A percentile compares a stretch with the other conserved stretches of the same genome.
Evolutionary conservation across 768 basidiomycete genomes (phyloP).

Genomic region (Lentinula aciculospora): DNA sequence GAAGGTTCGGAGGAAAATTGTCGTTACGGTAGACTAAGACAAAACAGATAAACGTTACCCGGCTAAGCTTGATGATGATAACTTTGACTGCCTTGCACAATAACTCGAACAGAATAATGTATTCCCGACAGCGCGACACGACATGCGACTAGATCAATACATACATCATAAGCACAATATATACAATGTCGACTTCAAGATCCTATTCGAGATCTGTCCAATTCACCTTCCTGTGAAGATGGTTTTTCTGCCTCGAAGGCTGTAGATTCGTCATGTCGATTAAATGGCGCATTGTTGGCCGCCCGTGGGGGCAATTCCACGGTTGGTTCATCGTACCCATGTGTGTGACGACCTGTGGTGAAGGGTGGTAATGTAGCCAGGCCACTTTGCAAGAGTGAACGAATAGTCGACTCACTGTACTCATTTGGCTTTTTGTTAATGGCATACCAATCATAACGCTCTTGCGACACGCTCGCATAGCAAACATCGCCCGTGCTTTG

Average conservation of each 20-base stretch:
- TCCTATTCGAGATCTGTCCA: neutral
- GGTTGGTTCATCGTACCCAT: constrained; percentile 85
- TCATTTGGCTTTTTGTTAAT: constrained; percentile 76
- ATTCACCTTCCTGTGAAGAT: neutral
- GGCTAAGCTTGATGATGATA: neutral
- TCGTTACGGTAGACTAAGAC: constrained; percentile 42
- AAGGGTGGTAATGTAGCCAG: constrained; percentile 6
- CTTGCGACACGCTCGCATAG: constrained; percentile 91
- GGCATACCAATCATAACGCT: constrained; percentile 95
- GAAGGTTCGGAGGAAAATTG: constrained; percentile 69
- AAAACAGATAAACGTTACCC: neutral
- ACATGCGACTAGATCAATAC: too few species aligned
- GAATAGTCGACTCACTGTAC: constrained; percentile 31
- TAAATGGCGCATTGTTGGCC: constrained; percentile 79
- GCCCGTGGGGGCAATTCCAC: constrained; percentile 86
- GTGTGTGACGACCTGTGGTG: constrained; percentile 59
- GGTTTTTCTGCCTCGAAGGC: neutral
- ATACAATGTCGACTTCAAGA: too few species aligned
- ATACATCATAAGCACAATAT: too few species aligned
- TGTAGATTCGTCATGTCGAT: constrained; percentile 36
- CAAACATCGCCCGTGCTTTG: constrained; percentile 94
- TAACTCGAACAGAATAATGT: too few species aligned
- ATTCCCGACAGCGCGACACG: too few species aligned
- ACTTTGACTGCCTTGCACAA: neutral
- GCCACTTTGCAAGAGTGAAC: neutral